Evolutionary conservation across 2,329 filamentous ascomycete species (phyloP), one percentile per base, ranked within the genome.

Genomic region (Ceratocystis ficicola): DNA sequence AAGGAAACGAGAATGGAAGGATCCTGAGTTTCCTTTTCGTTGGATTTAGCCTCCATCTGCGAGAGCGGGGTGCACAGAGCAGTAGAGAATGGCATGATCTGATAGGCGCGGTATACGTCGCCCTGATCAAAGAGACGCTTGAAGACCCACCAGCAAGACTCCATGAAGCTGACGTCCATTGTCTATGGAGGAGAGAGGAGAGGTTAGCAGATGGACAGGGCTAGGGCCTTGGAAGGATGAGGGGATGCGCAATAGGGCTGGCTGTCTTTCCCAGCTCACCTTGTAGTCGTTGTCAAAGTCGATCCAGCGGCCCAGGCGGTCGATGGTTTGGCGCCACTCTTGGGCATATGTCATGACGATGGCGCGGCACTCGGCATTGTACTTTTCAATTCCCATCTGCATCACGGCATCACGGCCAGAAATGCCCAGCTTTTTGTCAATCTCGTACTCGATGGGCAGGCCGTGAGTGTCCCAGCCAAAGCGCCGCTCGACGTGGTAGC

Each of bases 391-490:
- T 62, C 90, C 90, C 71, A 94, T 80, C 75, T 92, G 80, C 77
- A 86, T 82, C 50, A 95, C 90, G 6, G 89, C 89, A 70, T 90
- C 87, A 72, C 86, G 86, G 64, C 88, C 88, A 70, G 87, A 87
- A 73, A 94, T 89, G 46, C 87, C 87, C 68, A 93, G 81, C 76
- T 90, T 89, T 80, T 95, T 95, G 80, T 95, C 90, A 72, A 95
- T 95, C 77, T 95, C 90, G 74, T 93, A 88, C 77, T 95, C 90
- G 70, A 95, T 90, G 15, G 90, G 90, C 68, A 95, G 81, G 69
- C 90, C 90, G 74, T 95, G 90, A 1, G 90, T 84, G 66, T 95
- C 90, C 90, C 90, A 95, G 65, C 90, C 90, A 71, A 94, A 94
- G 65, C 89, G 82, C 69, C 90, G 83, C 78, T 90, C 88, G 61